A percentile compares a stretch with the other conserved stretches of the same genome.
phyloP scores from a whole-genome alignment of 2,329 filamentous ascomycete genomes.

The Trichoderma aggressivum region DNA sequence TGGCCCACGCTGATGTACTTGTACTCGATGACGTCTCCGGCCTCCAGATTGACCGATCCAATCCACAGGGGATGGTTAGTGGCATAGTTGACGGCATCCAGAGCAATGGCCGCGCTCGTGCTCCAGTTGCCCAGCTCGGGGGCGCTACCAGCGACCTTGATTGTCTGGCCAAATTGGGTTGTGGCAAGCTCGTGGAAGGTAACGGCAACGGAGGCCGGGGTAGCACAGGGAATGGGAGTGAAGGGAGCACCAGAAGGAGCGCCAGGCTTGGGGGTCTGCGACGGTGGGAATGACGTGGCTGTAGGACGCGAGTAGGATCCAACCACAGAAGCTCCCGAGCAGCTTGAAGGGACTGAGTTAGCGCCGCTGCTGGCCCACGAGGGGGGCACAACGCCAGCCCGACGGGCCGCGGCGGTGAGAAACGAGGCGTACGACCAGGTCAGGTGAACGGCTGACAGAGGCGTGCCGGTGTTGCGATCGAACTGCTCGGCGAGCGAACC shows the following conservation, averaged over 20 bases:
- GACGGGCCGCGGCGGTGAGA: conserved; percentile 58
- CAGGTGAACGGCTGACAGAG: conserved; percentile 62
- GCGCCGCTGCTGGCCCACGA: conserved; percentile 52
- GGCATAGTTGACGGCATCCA: conserved; percentile 60
- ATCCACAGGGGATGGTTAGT: conserved; percentile 59
- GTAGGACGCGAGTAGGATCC: conserved; percentile 53
- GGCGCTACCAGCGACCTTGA: conserved; percentile 62
- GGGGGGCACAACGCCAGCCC: conserved; percentile 52
- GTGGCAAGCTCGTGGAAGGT: conserved; percentile 58
- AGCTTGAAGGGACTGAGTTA: conserved; percentile 48
- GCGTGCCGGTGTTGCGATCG: conserved; percentile 48
- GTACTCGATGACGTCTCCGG: conserved; percentile 55
- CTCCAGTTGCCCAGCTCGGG: conserved; percentile 62
- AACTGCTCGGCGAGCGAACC: conserved; percentile 70
- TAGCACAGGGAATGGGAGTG: conserved; percentile 36
- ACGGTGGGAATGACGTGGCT: conserved; percentile 46
- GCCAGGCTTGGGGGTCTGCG: conserved; percentile 43
- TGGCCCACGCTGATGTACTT: conserved; percentile 63
- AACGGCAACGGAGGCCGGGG: conserved; percentile 50
- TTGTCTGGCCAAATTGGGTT: conserved; percentile 59
- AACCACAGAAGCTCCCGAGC: conserved; percentile 43
- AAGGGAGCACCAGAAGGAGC: conserved; percentile 29
- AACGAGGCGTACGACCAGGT: conserved; percentile 74
- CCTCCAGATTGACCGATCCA: conserved; percentile 50
- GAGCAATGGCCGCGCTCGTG: conserved; percentile 47